A percentile compares a stretch with the other conserved stretches of the same genome.
Evolutionary conservation across 805 yeast species (phyloP).

Genomic region (Saccharomycopsis sp.): DNA sequence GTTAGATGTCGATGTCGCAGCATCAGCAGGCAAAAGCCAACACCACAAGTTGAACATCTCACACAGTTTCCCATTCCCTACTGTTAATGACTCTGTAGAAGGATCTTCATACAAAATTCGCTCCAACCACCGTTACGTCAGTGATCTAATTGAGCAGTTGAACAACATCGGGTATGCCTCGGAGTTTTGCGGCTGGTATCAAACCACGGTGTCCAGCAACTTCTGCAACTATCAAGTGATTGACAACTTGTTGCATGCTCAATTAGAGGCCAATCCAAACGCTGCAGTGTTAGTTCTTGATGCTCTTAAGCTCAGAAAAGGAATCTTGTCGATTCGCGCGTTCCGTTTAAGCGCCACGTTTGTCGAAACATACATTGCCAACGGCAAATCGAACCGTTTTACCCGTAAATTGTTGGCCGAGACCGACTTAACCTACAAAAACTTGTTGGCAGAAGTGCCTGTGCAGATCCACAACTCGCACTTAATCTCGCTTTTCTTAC

Average conservation of each 20-base stretch:
- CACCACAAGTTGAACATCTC: conserved; percentile 34
- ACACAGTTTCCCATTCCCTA: conserved; percentile 64
- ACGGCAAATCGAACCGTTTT: conserved; percentile 48
- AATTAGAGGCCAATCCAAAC: conserved; percentile 45
- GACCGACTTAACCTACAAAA: conserved; percentile 54
- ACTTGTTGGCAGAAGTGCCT: conserved; percentile 68
- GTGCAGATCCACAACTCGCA: conserved; percentile 60
- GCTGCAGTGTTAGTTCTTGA: conserved; percentile 59
- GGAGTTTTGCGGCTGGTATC: conserved; percentile 77
- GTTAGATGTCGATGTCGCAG: conserved; percentile 49
- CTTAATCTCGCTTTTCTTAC: conserved; percentile 51
- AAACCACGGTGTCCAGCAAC: conserved; percentile 62
- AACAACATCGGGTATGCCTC: conserved; percentile 58
- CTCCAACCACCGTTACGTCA: conserved; percentile 61
- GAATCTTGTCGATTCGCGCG: conserved; percentile 59
- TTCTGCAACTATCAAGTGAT: conserved; percentile 59
- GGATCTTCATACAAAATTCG: conserved; percentile 55
- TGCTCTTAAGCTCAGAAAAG: conserved; percentile 59
- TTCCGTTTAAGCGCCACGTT: conserved; percentile 60
- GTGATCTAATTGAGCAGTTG: conserved; percentile 56
- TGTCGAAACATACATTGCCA: conserved; percentile 39
- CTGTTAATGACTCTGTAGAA: conserved; percentile 49
- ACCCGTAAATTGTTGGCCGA: conserved; percentile 55
- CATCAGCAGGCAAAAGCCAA: conserved; percentile 25
- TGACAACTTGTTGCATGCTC: conserved; percentile 63